A percentile compares a stretch with the other conserved stretches of the same genome.
Evolutionary conservation across 768 basidiomycete species (phyloP).

Genomic region (Tephrocybe rancida): DNA sequence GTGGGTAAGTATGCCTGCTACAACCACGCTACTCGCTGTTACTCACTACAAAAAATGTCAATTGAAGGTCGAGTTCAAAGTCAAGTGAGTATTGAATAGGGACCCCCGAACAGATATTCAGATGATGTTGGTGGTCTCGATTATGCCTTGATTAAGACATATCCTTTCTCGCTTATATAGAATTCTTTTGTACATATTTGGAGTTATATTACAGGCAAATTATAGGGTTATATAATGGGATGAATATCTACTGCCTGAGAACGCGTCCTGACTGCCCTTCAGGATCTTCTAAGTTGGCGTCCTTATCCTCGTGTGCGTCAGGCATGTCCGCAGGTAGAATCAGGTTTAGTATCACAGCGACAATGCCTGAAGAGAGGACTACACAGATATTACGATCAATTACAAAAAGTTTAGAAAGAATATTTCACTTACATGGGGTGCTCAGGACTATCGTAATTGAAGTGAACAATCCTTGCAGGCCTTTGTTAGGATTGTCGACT

Average conservation of each 20-base stretch:
- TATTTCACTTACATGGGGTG: constrained; percentile 68
- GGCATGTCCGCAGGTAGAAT: constrained; percentile 44
- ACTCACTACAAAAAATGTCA: too few relatives aligned
- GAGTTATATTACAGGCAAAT: background rate
- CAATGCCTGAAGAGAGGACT: constrained; percentile 62
- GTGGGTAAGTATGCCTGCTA: too few relatives aligned
- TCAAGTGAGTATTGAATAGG: too few relatives aligned
- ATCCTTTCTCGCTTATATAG: too few relatives aligned
- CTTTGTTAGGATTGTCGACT: constrained; percentile 51
- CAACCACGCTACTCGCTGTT: too few relatives aligned
- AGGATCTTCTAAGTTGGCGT: background rate
- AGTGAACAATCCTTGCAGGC: constrained; percentile 68
- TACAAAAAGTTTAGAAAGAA: background rate
- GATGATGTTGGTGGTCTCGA: too few relatives aligned
- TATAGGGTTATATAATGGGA: background rate
- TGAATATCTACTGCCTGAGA: background rate
- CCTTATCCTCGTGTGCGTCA: constrained; percentile 3
- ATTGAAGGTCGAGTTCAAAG: too few relatives aligned
- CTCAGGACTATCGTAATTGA: constrained; percentile 81
- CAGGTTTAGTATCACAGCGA: constrained; percentile 59
- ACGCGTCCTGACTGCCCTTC: background rate
- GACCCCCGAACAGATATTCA: too few relatives aligned
- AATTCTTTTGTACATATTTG: too few relatives aligned
- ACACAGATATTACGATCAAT: background rate
- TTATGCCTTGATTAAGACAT: too few relatives aligned